phyloP scores from a whole-genome alignment of 129 eudicot genomes.

The Flaveria sonorensis region DNA sequence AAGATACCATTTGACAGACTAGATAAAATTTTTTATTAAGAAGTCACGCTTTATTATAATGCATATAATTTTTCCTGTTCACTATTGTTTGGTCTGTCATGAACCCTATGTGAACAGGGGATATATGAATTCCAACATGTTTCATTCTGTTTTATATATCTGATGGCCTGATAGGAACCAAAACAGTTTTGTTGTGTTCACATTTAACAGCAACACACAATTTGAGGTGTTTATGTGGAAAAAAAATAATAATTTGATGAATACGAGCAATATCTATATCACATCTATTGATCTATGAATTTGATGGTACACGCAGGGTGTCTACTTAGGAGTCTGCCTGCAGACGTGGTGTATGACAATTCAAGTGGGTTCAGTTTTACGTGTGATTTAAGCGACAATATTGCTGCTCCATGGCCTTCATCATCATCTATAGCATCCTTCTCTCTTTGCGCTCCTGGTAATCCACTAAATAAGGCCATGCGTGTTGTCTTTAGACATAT shows the following conservation, averaged over 20 bases:
- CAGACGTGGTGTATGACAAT: slow-evolving; percentile 78
- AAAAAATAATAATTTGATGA: neutral
- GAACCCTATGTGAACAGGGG: too few species aligned
- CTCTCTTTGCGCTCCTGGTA: slow-evolving; percentile 97
- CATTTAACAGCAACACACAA: neutral
- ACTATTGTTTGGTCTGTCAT: too few species aligned
- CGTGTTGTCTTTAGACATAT: too few species aligned
- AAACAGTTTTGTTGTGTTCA: slow-evolving; percentile 2
- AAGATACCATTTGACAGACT: neutral
- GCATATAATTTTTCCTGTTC: too few species aligned
- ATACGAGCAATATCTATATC: neutral
- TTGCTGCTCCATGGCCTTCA: slow-evolving; percentile 98
- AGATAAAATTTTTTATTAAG: too few species aligned
- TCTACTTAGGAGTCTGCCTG: slow-evolving; percentile 80
- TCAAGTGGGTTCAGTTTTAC: slow-evolving; percentile 77
- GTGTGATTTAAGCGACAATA: slow-evolving; percentile 90
- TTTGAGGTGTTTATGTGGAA: slow-evolving; percentile 5
- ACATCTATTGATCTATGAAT: slow-evolving; percentile 3
- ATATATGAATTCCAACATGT: too few species aligned
- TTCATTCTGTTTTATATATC: too few species aligned
- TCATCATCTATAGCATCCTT: slow-evolving; percentile 78
- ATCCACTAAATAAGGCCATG: slow-evolving; percentile 10
- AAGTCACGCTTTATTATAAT: too few species aligned
- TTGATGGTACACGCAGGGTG: slow-evolving; percentile 56
- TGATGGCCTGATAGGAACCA: neutral